Conservation (phyloP, 257 asterid genomes). For the Verbena officinalis region DNA sequence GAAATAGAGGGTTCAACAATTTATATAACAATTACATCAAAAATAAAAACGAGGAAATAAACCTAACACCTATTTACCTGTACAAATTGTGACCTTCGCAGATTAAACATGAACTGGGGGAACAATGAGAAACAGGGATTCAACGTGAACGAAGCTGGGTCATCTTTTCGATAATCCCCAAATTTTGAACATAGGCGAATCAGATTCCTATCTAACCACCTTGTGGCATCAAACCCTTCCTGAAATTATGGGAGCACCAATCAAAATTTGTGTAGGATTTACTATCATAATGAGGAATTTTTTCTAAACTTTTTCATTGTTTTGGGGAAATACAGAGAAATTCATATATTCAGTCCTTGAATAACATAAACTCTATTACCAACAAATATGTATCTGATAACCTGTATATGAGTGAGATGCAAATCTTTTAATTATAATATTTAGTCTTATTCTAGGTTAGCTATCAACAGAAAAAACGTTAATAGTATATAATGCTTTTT, state of each 20-base stretch:
- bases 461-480: not conserved
- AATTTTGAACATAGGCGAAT: constrained; percentile 94
- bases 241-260: constrained; percentile 38
- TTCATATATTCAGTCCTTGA: not conserved
- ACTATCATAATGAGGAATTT: not conserved
- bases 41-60: constrained; percentile 12
- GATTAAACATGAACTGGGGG: constrained; percentile 97
- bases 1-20: not conserved
- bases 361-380: not conserved
- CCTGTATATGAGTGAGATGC: not conserved
- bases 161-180: constrained; percentile 97
- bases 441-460: not conserved
- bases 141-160: constrained; percentile 82
- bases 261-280: not conserved
- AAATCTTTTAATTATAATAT: too few relatives aligned
- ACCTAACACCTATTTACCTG: constrained; percentile 54
- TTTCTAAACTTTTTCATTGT: not conserved
- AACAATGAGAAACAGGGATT: constrained; percentile 82
- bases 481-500: not conserved
- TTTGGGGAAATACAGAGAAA: not conserved
- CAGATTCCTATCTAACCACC: constrained; percentile 95
- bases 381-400: not conserved
- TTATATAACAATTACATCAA: constrained; percentile 9
- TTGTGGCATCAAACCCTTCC: constrained; percentile 95
- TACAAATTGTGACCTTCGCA: constrained; percentile 94